These are phyloP conservation scores for Polyporus tsugae DNA, from an alignment of 1,284 basidiomycete genomes.

Conservation along the genomic window DNA sequence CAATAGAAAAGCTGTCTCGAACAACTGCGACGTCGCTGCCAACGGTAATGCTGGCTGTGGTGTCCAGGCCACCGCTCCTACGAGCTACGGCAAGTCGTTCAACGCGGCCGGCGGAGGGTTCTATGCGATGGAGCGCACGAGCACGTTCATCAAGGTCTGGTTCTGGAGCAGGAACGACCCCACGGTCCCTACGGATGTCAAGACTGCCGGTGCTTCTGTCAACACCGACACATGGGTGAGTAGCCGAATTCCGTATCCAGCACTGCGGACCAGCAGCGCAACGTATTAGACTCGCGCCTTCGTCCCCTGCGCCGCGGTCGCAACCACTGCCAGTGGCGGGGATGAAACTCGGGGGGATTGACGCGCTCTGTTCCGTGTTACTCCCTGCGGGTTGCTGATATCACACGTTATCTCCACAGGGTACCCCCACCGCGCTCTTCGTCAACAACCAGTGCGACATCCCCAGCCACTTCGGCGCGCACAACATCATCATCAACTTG, in stretches of 20 bases:
- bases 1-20: constrained; percentile 26
- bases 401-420: constrained; percentile 44
- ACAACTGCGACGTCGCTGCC: constrained; percentile 62
- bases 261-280: too few relatives aligned
- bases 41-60: constrained; percentile 73
- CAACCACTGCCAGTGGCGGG: not conserved
- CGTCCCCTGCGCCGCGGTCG: not conserved
- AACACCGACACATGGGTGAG: constrained; percentile 55
- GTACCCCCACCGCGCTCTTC: constrained; percentile 63
- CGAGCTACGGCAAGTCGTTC: constrained; percentile 65
- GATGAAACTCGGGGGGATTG: not conserved
- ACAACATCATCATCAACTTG: constrained; percentile 70
- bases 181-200: constrained; percentile 52
- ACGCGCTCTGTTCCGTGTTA: not conserved
- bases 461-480: constrained; percentile 56
- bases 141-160: constrained; percentile 55
- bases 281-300: not conserved
- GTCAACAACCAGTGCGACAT: constrained; percentile 62
- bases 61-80: constrained; percentile 52
- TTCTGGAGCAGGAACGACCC: constrained; percentile 55
- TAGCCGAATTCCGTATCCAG: constrained; percentile 2
- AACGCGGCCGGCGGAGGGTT: constrained; percentile 69
- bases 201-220: constrained; percentile 46
- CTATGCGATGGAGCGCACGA: constrained; percentile 59
- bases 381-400: not conserved